phyloP scores from a whole-genome alignment of 2,329 filamentous ascomycete genomes.

The Cytospora schulzeri region DNA sequence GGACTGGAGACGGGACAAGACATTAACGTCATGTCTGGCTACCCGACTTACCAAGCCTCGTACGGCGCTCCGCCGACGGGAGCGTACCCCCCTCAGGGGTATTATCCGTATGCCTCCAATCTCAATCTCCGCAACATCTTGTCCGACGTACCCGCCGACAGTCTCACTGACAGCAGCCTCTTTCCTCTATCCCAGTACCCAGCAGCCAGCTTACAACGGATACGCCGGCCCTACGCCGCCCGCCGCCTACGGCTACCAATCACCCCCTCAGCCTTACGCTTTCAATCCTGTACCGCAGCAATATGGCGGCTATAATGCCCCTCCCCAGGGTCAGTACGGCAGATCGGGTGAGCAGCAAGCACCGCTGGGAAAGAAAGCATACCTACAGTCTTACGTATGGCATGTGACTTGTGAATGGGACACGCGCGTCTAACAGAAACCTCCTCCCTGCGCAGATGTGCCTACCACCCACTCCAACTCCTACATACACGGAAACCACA shows the following conservation, averaged over 20 bases:
- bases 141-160: conserved; percentile 25
- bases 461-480: conserved; percentile 46
- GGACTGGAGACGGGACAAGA: conserved; percentile 2
- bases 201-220: conserved; percentile 50
- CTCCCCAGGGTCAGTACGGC: conserved; percentile 46
- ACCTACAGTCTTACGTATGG: neutral
- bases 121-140: neutral
- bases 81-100: conserved; percentile 26
- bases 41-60: conserved; percentile 52
- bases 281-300: conserved; percentile 41
- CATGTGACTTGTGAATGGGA: neutral
- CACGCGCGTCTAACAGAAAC: conserved; percentile 11
- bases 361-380: neutral
- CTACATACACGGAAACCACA: conserved; percentile 58
- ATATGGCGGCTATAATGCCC: conserved; percentile 47
- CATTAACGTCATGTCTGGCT: conserved; percentile 59
- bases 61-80: conserved; percentile 28
- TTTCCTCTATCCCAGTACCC: conserved; percentile 35
- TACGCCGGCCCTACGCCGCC: conserved; percentile 47
- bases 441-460: conserved; percentile 22
- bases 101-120: conserved; percentile 26
- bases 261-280: conserved; percentile 50
- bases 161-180: conserved; percentile 13
- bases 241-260: conserved; percentile 47
- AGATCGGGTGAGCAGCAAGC: conserved; percentile 48